These are phyloP conservation scores for Penicillium sp. DNA, from an alignment of 2,329 filamentous ascomycete genomes.

Conservation along the genomic window DNA sequence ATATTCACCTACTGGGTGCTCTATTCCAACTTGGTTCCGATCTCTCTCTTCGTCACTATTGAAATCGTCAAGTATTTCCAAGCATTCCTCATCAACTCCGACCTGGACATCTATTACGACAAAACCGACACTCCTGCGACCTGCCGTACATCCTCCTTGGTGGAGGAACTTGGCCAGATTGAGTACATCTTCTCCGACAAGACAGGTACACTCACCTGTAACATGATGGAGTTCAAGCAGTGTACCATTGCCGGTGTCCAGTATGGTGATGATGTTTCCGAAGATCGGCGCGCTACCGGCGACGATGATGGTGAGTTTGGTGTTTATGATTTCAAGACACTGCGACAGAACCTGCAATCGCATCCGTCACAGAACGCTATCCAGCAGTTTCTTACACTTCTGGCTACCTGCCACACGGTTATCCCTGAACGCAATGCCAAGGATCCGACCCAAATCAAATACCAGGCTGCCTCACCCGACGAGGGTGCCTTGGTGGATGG, in stretches of 20 bases:
- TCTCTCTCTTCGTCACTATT: conserved; percentile 95
- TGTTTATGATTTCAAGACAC: conserved; percentile 77
- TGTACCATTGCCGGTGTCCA: conserved; percentile 90
- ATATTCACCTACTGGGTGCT: conserved; percentile 98
- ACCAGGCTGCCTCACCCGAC: conserved; percentile 95
- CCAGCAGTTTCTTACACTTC: conserved; percentile 80
- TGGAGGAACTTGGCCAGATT: conserved; percentile 96
- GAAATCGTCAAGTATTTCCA: conserved; percentile 98
- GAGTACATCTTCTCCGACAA: conserved; percentile 99
- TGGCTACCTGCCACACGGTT: conserved; percentile 93
- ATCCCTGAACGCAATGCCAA: conserved; percentile 86
- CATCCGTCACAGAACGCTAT: conserved; percentile 62
- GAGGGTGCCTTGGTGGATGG: conserved; percentile 96
- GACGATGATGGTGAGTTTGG: conserved; percentile 75
- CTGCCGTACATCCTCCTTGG: conserved; percentile 91
- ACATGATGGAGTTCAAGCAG: conserved; percentile 98
- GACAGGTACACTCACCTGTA: conserved; percentile 95
- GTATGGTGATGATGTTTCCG: conserved; percentile 87
- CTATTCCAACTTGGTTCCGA: conserved; percentile 93
- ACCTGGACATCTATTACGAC: conserved; percentile 96
- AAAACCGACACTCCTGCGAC: conserved; percentile 93
- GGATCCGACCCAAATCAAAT: conserved; percentile 80
- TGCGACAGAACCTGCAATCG: conserved; percentile 66
- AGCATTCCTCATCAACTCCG: conserved; percentile 95
- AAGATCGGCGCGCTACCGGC: conserved; percentile 79